These are phyloP conservation scores for Trypanosoma rangeli DNA, from an alignment of 208 protist genomes.

Conservation along the genomic window DNA sequence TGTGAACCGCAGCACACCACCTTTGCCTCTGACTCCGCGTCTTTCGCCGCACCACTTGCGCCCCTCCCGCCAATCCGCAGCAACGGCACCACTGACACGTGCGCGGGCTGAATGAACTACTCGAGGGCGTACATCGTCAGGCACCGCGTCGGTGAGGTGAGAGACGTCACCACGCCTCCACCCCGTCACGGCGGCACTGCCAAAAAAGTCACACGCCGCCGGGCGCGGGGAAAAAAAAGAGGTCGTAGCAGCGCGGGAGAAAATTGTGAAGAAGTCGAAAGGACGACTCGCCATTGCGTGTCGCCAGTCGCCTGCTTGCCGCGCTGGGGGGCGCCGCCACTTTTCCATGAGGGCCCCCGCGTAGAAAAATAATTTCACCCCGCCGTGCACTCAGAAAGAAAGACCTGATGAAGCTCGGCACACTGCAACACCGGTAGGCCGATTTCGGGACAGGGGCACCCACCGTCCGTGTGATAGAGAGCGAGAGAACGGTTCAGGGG, in stretches of 20 bases:
- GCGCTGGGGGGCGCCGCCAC: neutral
- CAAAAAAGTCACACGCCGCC: slow-evolving; percentile 27
- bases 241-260: slow-evolving; percentile 42
- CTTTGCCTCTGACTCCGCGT: slow-evolving; percentile 6
- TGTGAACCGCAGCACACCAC: slow-evolving; percentile 21
- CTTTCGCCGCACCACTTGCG: slow-evolving; percentile 3
- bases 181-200: slow-evolving; percentile 33
- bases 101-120: slow-evolving; percentile 19
- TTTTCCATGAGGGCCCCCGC: neutral
- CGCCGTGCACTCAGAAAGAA: neutral
- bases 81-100: slow-evolving; percentile 15
- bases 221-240: slow-evolving; percentile 40
- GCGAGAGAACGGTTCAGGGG: too few species aligned
- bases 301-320: neutral
- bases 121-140: slow-evolving; percentile 46
- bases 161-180: slow-evolving; percentile 20
- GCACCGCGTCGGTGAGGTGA: slow-evolving; percentile 20
- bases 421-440: too few species aligned
- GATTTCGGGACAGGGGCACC: too few species aligned
- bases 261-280: slow-evolving; percentile 34
- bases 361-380: too few species aligned
- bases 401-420: too few species aligned
- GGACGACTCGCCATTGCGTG: neutral
- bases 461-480: too few species aligned
- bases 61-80: neutral